Evolutionary conservation across 1,139 yeast genomes (phyloP).

Genomic region (Zhuliangozyma blackwelliae): DNA sequence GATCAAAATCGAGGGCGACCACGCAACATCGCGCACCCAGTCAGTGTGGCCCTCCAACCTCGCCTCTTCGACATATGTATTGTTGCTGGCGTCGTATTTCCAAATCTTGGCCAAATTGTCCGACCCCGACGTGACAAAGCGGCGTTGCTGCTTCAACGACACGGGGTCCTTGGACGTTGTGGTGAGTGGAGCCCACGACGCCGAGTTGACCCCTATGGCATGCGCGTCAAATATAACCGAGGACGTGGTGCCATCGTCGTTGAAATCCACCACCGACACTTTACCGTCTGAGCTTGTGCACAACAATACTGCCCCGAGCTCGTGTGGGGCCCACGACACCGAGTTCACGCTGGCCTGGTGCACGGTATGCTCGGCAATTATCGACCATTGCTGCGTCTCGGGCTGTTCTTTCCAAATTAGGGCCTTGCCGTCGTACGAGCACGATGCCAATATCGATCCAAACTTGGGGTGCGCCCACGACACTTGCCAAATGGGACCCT

Average conservation of each 20-base stretch:
- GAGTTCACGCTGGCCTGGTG: conserved; percentile 95
- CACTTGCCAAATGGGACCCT: conserved; percentile 99
- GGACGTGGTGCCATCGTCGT: conserved; percentile 82
- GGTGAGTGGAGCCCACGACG: conserved; percentile 87
- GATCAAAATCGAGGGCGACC: conserved; percentile 90
- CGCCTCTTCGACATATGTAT: conserved; percentile 68
- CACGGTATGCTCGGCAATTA: conserved; percentile 79
- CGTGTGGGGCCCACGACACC: conserved; percentile 97
- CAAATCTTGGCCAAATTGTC: conserved; percentile 92
- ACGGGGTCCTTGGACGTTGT: conserved; percentile 31
- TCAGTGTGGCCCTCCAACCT: conserved; percentile 86
- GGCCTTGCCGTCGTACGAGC: conserved; percentile 93
- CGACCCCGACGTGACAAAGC: conserved; percentile 93
- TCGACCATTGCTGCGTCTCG: conserved; percentile 83
- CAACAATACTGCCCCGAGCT: conserved; percentile 85
- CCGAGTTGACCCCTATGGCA: conserved; percentile 89
- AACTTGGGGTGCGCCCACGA: conserved; percentile 99
- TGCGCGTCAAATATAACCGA: conserved; percentile 72
- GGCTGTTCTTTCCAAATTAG: conserved; percentile 85
- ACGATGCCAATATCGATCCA: conserved; percentile 90
- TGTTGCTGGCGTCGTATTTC: conserved; percentile 58
- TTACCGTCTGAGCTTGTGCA: conserved; percentile 94
- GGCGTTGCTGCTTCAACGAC: conserved; percentile 30
- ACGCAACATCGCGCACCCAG: conserved; percentile 98
- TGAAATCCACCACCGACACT: conserved; percentile 85